Percentiles rank a stretch among this genome's conserved stretches.
Evolutionary conservation across 108 stramenopile genomes (phyloP).

Genomic region (Skeletonema menzelii): DNA sequence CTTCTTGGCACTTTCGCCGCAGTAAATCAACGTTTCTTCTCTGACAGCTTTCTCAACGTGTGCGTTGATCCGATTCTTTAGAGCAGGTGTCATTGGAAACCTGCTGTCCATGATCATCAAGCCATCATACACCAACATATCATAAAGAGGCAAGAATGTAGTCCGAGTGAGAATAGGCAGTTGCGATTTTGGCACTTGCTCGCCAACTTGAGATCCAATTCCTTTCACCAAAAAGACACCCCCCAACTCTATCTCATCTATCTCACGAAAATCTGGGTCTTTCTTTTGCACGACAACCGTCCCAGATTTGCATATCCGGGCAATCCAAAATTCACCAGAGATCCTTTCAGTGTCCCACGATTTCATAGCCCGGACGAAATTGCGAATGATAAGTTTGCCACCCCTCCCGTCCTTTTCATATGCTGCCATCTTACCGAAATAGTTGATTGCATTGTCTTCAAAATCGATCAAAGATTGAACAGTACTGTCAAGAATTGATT

Average conservation of each 20-base stretch:
- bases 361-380: slow-evolving; percentile 13
- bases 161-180: slow-evolving; percentile 12
- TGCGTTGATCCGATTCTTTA: slow-evolving; percentile 13
- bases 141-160: slow-evolving; percentile 19
- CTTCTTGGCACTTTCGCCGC: slow-evolving; percentile 7
- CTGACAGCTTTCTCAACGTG: slow-evolving; percentile 10
- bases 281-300: slow-evolving; percentile 16
- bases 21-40: slow-evolving; percentile 11
- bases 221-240: slow-evolving; percentile 23
- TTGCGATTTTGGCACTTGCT: neutral
- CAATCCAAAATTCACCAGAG: slow-evolving; percentile 18
- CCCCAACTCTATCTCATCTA: slow-evolving; percentile 12
- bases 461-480: neutral
- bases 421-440: slow-evolving; percentile 11
- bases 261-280: neutral
- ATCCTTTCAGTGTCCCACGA: slow-evolving; percentile 23
- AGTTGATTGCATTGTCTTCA: neutral
- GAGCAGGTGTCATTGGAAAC: neutral
- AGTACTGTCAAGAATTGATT: slow-evolving; percentile 16
- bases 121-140: slow-evolving; percentile 28
- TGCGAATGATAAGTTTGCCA: slow-evolving; percentile 13
- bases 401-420: slow-evolving; percentile 15
- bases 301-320: slow-evolving; percentile 10
- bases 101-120: slow-evolving; percentile 2
- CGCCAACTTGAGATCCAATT: slow-evolving; percentile 10